Evolutionary conservation across 1,284 basidiomycete genomes (phyloP).

Genomic region (Puccinia horiana): DNA sequence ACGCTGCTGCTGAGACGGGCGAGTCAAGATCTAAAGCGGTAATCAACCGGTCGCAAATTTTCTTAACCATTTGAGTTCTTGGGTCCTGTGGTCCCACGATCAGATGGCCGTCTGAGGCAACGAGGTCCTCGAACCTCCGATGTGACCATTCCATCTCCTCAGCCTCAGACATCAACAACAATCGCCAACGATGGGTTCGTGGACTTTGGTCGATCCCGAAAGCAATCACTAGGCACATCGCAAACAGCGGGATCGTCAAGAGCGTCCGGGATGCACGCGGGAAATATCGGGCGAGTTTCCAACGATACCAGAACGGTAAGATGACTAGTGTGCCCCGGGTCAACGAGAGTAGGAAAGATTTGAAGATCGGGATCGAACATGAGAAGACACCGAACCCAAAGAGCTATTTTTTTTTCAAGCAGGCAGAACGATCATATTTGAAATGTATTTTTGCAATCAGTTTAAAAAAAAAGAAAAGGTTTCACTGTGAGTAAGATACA

Average conservation of each 20-base stretch:
- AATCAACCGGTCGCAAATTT: conserved; percentile 42
- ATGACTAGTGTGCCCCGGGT: conserved; percentile 61
- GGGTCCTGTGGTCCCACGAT: conserved; percentile 13
- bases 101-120: neutral
- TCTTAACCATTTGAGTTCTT: conserved; percentile 30
- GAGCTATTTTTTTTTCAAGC: conserved; percentile 31
- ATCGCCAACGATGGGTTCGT: conserved; percentile 62
- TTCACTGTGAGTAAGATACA: neutral
- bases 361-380: conserved; percentile 54
- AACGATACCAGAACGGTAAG: conserved; percentile 62
- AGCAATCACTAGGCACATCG: conserved; percentile 62
- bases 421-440: too few species aligned
- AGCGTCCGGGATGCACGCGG: conserved; percentile 37
- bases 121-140: conserved; percentile 58
- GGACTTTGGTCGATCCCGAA: conserved; percentile 63
- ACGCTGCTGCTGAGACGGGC: conserved; percentile 43
- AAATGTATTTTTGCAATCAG: neutral
- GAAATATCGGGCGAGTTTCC: conserved; percentile 52
- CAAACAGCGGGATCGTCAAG: conserved; percentile 57
- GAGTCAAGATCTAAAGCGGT: conserved; percentile 35
- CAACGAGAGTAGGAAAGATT: conserved; percentile 59
- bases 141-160: conserved; percentile 63
- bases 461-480: neutral
- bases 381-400: conserved; percentile 49
- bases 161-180: conserved; percentile 62